phyloP scores from a whole-genome alignment of 163 green algal genomes.

The Scenedesmus sp. region DNA sequence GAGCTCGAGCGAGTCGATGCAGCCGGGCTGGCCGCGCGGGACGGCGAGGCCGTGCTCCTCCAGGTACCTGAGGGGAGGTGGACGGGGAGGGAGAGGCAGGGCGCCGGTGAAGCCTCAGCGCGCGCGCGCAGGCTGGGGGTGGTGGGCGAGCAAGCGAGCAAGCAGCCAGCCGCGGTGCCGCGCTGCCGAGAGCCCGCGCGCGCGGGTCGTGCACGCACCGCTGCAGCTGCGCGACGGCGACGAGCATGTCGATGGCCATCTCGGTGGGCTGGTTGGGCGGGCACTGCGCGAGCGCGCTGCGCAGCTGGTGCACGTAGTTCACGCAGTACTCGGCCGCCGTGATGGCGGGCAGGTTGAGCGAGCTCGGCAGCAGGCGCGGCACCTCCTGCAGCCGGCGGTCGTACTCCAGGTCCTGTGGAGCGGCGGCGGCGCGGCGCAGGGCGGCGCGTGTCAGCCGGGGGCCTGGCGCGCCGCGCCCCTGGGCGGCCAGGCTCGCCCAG shows the following conservation, averaged over 20 bases:
- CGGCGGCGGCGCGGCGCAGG: too few species aligned
- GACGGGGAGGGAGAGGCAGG: background rate
- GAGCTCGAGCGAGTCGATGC: slow-evolving; percentile 78
- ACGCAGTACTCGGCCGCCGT: slow-evolving; percentile 76
- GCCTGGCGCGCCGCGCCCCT: too few species aligned
- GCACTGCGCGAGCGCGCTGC: slow-evolving; percentile 57
- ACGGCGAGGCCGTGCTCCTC: slow-evolving; percentile 54
- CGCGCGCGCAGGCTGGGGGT: too few species aligned
- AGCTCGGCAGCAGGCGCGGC: slow-evolving; percentile 65
- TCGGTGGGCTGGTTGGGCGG: slow-evolving; percentile 71
- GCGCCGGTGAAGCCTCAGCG: too few species aligned
- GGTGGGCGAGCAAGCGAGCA: too few species aligned
- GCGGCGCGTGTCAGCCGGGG: too few species aligned
- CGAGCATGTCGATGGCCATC: slow-evolving; percentile 77
- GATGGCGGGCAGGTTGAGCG: slow-evolving; percentile 71
- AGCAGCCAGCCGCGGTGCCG: too few species aligned
- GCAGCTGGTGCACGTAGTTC: slow-evolving; percentile 68
- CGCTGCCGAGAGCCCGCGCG: too few species aligned
- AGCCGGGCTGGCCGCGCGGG: slow-evolving; percentile 60
- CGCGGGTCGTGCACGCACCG: too few species aligned
- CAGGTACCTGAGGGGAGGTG: slow-evolving; percentile 52
- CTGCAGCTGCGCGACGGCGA: slow-evolving; percentile 73
- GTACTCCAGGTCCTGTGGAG: slow-evolving; percentile 54
- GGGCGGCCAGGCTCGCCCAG: too few species aligned
- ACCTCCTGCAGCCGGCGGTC: slow-evolving; percentile 47